Evolutionary conservation across 768 basidiomycete species (phyloP), one percentile per base, ranked within the genome.

Genomic region (Mycena metata): DNA sequence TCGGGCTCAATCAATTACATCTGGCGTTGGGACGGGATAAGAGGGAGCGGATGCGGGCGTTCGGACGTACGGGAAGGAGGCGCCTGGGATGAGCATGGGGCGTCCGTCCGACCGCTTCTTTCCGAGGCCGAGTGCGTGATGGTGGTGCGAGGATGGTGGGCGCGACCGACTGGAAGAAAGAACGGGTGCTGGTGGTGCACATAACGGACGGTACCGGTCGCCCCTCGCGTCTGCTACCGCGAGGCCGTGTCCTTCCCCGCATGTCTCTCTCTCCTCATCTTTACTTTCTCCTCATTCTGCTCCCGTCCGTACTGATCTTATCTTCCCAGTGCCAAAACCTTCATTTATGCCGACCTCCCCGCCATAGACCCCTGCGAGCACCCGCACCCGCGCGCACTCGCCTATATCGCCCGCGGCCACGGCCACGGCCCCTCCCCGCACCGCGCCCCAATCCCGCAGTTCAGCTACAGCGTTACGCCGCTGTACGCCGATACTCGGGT

Each of bases 401-500:
- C 86, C 59, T 88, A 86, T 76, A 80, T 89, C 64, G 81, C 87
- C 0, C 83, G n/a, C n/a, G n/a, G n/a, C n/a, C 83, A 87, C 63
- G 73, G 77, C 8, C 64, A 46, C 1, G 88, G 88, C 0, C 88
- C 89, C 1, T 63, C 73, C 2, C 83, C 87, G 1, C 78, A 82
- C 45, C 76, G 66, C 7, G 74, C 70, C 2, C 75, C 88, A 52
- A 71, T 86, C 7, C 89, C 89, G 0, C 82, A 84, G 19, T 90
- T 90, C 73, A 84, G 85, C 12, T 82, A 81, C 56, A 83, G 83
- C 64, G 71, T 82, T 0, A 86, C 88, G 4, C 36, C 76, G 49
- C 67, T 90, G 23, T 88, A 90, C 62, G 79, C 82, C 50, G 88
- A 90, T 66, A 84, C 90, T n/a, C 83, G 81, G 39, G 74, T 81